Evolutionary conservation across 768 basidiomycete genomes (phyloP), one percentile per base, ranked within the genome.

Genomic region (Mycena rebaudengoi): DNA sequence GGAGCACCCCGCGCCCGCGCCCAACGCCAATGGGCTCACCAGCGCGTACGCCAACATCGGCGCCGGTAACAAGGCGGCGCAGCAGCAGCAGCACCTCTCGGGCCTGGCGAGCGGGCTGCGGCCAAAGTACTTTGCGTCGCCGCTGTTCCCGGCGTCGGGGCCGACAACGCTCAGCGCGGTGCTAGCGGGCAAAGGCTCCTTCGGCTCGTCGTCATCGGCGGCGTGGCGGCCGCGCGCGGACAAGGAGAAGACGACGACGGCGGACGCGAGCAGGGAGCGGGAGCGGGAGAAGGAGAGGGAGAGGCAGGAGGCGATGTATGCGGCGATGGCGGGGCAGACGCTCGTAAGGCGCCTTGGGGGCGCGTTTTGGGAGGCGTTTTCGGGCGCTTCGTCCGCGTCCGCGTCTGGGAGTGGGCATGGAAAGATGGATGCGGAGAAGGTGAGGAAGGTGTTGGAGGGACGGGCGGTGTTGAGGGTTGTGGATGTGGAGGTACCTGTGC

Each of bases 291-390:
- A 74, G 65, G 70, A 75, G 62, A 73, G 77, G 60, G 78, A 80
- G 58, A 75, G 76, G 62, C 78, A 83, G 49, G 79, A 84, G 14
- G 87, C 86, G 7, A 79, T 89, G 70, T 79, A 89, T 18, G 94
- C 93, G 12, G 85, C 86, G n/a, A 80, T 94, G 65, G 94, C 92
- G 10, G 86, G 87, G 45, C 89, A 94, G 78, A 95, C 94, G 1
- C 78, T 96, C 29, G 67, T 92, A 52, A 78, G 80, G 70, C 89
- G 88, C 71, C 82, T 96, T 30, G 89, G 91, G 5, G 74, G 80
- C 21, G 92, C 94, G 43, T 95, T 96, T 79, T 92, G 94, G 91
- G 93, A 94, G 65, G 95, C 95, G 16, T 96, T 96, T 76, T 83
- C 89, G n/a, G 89, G 88, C 0, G 60, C 48, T 5, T 25, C 30